A percentile compares a stretch with the other conserved stretches of the same genome.
Conservation (phyloP, 2,329 filamentous ascomycete genomes). For the Sporothrix luriei region DNA sequence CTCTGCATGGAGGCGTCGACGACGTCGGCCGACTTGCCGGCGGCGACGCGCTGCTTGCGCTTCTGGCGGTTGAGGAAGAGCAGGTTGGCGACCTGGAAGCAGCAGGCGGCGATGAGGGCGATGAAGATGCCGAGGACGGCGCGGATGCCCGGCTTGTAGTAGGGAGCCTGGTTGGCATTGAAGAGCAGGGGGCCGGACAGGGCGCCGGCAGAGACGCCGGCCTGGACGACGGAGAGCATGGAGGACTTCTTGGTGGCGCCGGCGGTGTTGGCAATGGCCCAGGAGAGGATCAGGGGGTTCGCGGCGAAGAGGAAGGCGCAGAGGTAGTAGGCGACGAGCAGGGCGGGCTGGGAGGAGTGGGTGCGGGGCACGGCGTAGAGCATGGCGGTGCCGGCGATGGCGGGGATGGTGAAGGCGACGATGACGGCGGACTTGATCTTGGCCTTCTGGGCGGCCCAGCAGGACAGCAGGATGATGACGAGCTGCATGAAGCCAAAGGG, state of each 20-base stretch:
- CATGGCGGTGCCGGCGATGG: slow-evolving; percentile 62
- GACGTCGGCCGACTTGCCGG: slow-evolving; percentile 63
- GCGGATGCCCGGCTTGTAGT: slow-evolving; percentile 60
- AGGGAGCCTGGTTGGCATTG: slow-evolving; percentile 57
- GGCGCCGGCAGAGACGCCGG: slow-evolving; percentile 63
- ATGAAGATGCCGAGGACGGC: slow-evolving; percentile 59
- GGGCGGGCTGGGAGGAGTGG: slow-evolving; percentile 46
- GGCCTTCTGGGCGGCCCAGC: slow-evolving; percentile 60
- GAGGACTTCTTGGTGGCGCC: slow-evolving; percentile 60
- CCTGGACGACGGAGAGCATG: slow-evolving; percentile 66
- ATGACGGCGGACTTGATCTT: slow-evolving; percentile 61
- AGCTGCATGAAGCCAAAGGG: slow-evolving; percentile 66
- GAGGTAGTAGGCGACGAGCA: slow-evolving; percentile 53
- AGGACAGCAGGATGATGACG: slow-evolving; percentile 59
- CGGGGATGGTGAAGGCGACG: slow-evolving; percentile 57
- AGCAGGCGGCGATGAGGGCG: slow-evolving; percentile 55
- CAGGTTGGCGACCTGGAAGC: slow-evolving; percentile 59
- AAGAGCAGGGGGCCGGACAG: slow-evolving; percentile 69
- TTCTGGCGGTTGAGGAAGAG: slow-evolving; percentile 61
- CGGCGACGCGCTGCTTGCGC: slow-evolving; percentile 55
- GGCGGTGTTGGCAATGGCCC: slow-evolving; percentile 70
- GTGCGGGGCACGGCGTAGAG: slow-evolving; percentile 57
- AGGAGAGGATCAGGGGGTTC: slow-evolving; percentile 67
- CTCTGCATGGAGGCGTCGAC: slow-evolving; percentile 63
- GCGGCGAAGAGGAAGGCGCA: slow-evolving; percentile 59